Evolutionary conservation across 257 asterid species (phyloP).

Genomic region (Jasminum sambac): DNA sequence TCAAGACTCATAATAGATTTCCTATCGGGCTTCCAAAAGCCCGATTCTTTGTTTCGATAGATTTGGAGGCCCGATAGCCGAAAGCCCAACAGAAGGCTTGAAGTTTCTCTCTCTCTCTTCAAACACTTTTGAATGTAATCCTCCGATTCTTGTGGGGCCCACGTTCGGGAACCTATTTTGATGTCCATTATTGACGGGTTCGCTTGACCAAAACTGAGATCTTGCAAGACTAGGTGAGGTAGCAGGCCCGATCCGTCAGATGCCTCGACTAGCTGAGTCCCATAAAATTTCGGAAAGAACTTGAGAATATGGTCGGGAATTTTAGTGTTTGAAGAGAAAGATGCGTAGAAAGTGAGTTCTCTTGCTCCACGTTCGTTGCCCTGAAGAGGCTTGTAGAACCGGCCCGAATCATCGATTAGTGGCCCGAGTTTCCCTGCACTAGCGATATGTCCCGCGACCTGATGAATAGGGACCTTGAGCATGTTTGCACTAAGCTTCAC

Average conservation of each 20-base stretch:
- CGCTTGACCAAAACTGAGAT: slow-evolving; percentile 42
- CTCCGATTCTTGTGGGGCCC: slow-evolving; percentile 68
- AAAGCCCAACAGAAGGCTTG: slow-evolving; percentile 69
- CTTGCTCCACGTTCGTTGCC: slow-evolving; percentile 72
- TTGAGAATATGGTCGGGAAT: slow-evolving; percentile 57
- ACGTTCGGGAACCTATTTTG: slow-evolving; percentile 88
- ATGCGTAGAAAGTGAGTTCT: slow-evolving; percentile 70
- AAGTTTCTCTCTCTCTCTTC: slow-evolving; percentile 63
- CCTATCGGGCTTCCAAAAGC: slow-evolving; percentile 67
- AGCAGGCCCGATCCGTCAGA: slow-evolving; percentile 83
- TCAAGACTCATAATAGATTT: slow-evolving; percentile 49
- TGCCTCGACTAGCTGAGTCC: slow-evolving; percentile 80
- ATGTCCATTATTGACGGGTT: slow-evolving; percentile 85
- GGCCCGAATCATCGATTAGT: slow-evolving; percentile 80
- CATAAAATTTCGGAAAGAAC: slow-evolving; percentile 75
- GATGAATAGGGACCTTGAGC: slow-evolving; percentile 81
- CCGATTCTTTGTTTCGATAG: slow-evolving; percentile 39
- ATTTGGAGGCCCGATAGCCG: slow-evolving; percentile 77
- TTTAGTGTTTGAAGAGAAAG: slow-evolving; percentile 57
- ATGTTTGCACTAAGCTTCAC: slow-evolving; percentile 38
- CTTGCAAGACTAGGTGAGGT: slow-evolving; percentile 69
- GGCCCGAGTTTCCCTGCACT: slow-evolving; percentile 74
- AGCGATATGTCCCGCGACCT: slow-evolving; percentile 95
- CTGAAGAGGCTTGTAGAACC: slow-evolving; percentile 94
- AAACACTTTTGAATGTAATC: slow-evolving; percentile 62